Evolutionary conservation across 352 stramenopile genomes (phyloP).

Genomic region (Phytophthora kernoviae): DNA sequence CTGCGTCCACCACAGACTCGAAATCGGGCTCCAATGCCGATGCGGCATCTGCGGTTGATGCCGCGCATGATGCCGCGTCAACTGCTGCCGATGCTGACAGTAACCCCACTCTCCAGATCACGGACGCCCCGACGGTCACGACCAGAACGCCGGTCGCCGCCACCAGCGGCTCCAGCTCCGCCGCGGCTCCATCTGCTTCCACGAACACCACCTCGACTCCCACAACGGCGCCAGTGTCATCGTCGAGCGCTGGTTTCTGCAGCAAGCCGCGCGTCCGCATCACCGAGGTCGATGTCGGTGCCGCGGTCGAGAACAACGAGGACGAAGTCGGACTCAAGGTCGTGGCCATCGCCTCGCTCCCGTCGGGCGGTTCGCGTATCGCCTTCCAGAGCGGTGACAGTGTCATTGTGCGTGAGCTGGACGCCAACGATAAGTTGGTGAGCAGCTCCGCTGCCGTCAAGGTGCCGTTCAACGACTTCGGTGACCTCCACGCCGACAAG

Average conservation of each 20-base stretch:
- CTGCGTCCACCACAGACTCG: neutral
- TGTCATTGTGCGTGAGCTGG: constrained; percentile 39
- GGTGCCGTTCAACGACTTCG: constrained; percentile 22
- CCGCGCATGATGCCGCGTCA: neutral
- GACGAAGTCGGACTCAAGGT: constrained; percentile 47
- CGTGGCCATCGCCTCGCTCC: constrained; percentile 44
- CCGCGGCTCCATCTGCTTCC: neutral
- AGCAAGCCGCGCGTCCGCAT: constrained; percentile 38
- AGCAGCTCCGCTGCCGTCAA: constrained; percentile 24
- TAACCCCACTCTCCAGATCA: neutral
- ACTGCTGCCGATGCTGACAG: neutral
- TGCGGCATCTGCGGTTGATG: neutral
- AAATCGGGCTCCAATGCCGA: too few relatives aligned
- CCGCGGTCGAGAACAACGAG: constrained; percentile 34
- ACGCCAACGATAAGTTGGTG: constrained; percentile 42
- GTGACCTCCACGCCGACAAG: too few relatives aligned
- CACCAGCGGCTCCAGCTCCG: neutral
- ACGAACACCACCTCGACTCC: constrained; percentile 7
- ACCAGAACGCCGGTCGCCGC: neutral
- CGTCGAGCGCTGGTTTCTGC: constrained; percentile 34
- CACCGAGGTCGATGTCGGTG: constrained; percentile 40
- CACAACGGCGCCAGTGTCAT: constrained; percentile 3
- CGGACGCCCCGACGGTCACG: neutral
- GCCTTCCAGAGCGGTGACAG: constrained; percentile 46
- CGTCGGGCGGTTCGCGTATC: constrained; percentile 38